These are phyloP conservation scores for Globisporangium cylindrosporum DNA, from an alignment of 352 stramenopile species.

Conservation along the genomic window DNA sequence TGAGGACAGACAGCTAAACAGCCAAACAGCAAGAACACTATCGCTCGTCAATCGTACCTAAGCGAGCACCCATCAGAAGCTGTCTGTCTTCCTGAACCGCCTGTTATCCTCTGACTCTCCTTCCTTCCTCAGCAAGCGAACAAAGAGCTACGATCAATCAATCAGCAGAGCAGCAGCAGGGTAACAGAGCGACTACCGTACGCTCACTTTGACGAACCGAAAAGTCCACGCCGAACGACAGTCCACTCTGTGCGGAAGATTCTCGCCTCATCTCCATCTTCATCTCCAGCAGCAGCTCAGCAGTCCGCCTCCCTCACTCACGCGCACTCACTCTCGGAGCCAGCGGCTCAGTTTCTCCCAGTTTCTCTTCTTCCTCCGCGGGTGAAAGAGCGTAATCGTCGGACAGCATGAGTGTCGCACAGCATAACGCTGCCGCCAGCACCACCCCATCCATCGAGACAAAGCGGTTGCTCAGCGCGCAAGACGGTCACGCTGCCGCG, in stretches of 20 bases:
- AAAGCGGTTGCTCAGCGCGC: background rate
- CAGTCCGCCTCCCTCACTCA: background rate
- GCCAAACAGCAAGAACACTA: background rate
- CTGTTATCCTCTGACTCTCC: conserved; percentile 6
- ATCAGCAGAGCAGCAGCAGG: background rate
- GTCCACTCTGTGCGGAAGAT: conserved; percentile 7
- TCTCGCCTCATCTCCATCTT: background rate
- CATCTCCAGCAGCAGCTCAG: background rate
- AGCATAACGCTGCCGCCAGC: background rate
- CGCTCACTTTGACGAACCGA: background rate
- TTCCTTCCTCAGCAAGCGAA: background rate
- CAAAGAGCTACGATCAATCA: background rate
- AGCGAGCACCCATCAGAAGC: background rate
- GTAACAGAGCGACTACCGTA: background rate
- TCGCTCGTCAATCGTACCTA: background rate
- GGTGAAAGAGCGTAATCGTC: background rate
- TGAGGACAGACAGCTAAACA: background rate
- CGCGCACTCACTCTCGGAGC: background rate
- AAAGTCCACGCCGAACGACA: conserved; percentile 1
- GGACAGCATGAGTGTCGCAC: background rate
- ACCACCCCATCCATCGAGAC: background rate
- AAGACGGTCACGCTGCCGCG: background rate
- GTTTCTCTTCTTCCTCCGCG: background rate
- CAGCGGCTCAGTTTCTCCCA: background rate
- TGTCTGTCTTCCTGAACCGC: background rate